Evolutionary conservation across 2,329 filamentous ascomycete species (phyloP).

Genomic region (Mycosphaerella sp.): DNA sequence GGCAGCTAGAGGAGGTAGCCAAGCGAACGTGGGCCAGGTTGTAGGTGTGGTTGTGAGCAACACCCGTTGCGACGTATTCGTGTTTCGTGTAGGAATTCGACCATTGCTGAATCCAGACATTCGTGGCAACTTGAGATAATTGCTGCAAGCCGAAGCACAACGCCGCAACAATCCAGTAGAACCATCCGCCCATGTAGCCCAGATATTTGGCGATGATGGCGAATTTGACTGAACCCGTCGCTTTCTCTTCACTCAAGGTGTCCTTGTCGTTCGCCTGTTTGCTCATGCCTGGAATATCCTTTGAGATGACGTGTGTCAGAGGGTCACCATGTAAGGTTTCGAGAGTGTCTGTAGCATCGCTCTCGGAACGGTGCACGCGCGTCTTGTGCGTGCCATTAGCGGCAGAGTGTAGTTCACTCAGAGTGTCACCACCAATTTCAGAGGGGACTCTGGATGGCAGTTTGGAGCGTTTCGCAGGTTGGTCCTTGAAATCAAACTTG

Average conservation of each 20-base stretch:
- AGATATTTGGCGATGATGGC: conserved; percentile 82
- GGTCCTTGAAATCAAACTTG: conserved; percentile 58
- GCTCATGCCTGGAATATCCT: conserved; percentile 35
- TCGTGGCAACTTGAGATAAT: conserved; percentile 76
- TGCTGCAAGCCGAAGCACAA: conserved; percentile 77
- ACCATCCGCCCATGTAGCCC: conserved; percentile 87
- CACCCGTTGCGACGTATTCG: conserved; percentile 33
- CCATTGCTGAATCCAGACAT: conserved; percentile 93
- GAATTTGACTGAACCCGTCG: conserved; percentile 80
- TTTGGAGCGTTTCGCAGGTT: conserved; percentile 63
- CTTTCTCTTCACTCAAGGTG: conserved; percentile 61
- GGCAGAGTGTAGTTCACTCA: not conserved
- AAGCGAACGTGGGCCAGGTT: conserved; percentile 40
- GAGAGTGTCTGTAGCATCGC: conserved; percentile 26
- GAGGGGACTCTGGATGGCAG: conserved; percentile 73
- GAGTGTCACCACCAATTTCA: conserved; percentile 55
- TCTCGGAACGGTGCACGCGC: conserved; percentile 32
- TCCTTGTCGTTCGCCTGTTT: conserved; percentile 46
- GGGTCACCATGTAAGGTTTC: conserved; percentile 39
- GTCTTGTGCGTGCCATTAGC: conserved; percentile 46
- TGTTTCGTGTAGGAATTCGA: conserved; percentile 70
- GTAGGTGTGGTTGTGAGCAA: conserved; percentile 20
- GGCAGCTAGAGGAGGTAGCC: conserved; percentile 41
- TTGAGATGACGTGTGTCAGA: conserved; percentile 42
- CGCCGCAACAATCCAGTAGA: conserved; percentile 78